Evolutionary conservation across 73 alveolate genomes (phyloP), one percentile per base, ranked within the genome.

Genomic region (Paramecium pentaurelia): DNA sequence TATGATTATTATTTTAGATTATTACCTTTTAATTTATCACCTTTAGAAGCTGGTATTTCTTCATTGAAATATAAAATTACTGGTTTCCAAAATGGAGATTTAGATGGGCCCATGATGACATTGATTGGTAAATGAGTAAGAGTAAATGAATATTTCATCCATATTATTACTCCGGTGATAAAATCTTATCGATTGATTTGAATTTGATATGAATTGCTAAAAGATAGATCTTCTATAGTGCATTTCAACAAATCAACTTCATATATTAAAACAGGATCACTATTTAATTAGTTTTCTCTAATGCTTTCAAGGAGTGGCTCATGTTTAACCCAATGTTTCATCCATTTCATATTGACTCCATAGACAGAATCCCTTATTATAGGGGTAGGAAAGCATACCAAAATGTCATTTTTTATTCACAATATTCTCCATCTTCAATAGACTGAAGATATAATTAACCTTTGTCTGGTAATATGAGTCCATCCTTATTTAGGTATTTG

Each of bases 271-370:
- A 95, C 94, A 8, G 86, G 58, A 93, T 94, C 92, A 40, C 96
- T 38, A 85, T 92, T 88, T 37, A 92, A 92, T 86, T 77, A 40
- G 34, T 93, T 70, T 25, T 77, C 88, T 25, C 95, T 92, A 37
- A 95, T 93, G 47, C 86, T 73, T 71, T 96, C 99, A 45, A 97
- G 93, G n/a, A 95, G 80, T 25, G 99, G 99, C 71, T 97, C 98
- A 7, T 45, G n/a, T 40, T 60, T 94, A 51, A 86, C 83, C 59
- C 96, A 91, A 12, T 71, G 60, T 60, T 93, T 77, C 92, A 97
- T 68, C 90, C 97, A 88, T 47, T 96, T 87, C 98, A 97, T 97
- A 83, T 97, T 95, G 16, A 96, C 96, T 42, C 97, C 98, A 93
- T 97, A 96, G 45, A 96, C 97, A 86, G 60, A 42, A 38, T 75